Evolutionary conservation across 139 green algal species (phyloP), one percentile per base, ranked within the genome.

Genomic region (Eudorina sp.): DNA sequence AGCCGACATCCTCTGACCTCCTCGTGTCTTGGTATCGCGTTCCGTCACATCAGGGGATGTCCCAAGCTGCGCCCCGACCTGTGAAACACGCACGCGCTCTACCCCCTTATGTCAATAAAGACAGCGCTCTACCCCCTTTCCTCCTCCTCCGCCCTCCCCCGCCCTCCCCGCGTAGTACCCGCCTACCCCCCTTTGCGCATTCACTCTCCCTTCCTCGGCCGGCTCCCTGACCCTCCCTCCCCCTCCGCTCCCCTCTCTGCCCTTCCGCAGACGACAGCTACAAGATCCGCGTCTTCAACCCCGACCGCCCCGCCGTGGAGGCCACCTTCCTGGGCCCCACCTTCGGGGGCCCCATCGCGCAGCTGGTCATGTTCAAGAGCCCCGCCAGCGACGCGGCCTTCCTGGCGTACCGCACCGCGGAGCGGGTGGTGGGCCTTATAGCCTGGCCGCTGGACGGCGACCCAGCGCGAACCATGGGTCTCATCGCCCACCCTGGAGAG

Each of bases 401-500:
- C 81, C 62, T 97, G 41, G 95, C 93, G 6, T 98, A 96, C 83
- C 84, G 81, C 40, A 93, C 92, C 8, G 68, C 62, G 0, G 90
- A 96, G 19, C 87, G 88, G 5, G 94, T 96, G 48, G 92, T 95
- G 70, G 95, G 95, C 0, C 90, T 97, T 29, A 88, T 96, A 29
- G 84, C 72, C 23, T 95, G 94, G 93, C 95, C 95, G 11, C 86
- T 95, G 69, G 91, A 95, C 27, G 93, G 95, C 18, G 90, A 96
- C 88, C 94, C 95, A 0, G 77, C 77, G 3, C 83, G 90, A 60
- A 93, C 83, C 73, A 90, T 96, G 91, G 95, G 92, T 45, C 76
- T 98, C n/a, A 94, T 98, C 51, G 95, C 95, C 18, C 95, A 98
- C 89, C 95, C 95, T 8, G 94, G 93, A 4, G 55, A 84, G 25